Base-by-base conservation (phyloP, 2,329 filamentous ascomycete species). In the Epichloe gansuensis region DNA sequence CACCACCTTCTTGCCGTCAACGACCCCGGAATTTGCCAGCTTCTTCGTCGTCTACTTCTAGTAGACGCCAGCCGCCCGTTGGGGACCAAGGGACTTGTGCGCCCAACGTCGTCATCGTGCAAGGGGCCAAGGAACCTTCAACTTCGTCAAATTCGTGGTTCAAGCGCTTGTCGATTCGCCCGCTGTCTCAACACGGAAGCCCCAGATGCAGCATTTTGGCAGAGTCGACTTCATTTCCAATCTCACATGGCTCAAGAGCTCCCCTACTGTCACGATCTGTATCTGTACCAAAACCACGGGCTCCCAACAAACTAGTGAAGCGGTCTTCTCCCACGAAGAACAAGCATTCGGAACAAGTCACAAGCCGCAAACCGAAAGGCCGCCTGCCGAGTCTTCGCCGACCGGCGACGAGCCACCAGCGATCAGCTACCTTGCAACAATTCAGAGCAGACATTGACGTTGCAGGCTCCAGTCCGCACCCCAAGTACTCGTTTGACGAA, bases 241-340 rank as follows among this genome's bases (percentile, higher is more conserved):
- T 80, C 63, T 86, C 83, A 17, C 78, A 86, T 67, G 78, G 76
- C 54, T 88, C 85, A 38, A 77, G 75, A 1, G 80, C 77, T 25
- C 82, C 85, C 15, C 85, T 89, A 54, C 66, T 85, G 23, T 67
- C 70, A 9, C 67, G 71, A 23, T 57, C 62, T 37, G 56, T 56
- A 44, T 63, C 71, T 17, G 55, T 65, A 17, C 69, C 65, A 57
- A 68, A 66, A 59, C 74, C 74, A 55, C 66, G 80, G 35, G 72
- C 80, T 8, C 83, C 82, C 17, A 91, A 91, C 67, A 90, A 88
- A 70, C 74, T 91, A 42, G 85, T 90, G 50, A 91, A 91, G 69
- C 81, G 86, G 55, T 75, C 80, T 39, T 76, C 82, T 3, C 81
- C 84, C 21, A 70, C 69, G 49, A 63, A 72, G 50, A 63, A 72